Evolutionary conservation across 495 filamentous ascomycete species (phyloP), one percentile per base, ranked within the genome.

Genomic region (Annulohypoxylon stygium): DNA sequence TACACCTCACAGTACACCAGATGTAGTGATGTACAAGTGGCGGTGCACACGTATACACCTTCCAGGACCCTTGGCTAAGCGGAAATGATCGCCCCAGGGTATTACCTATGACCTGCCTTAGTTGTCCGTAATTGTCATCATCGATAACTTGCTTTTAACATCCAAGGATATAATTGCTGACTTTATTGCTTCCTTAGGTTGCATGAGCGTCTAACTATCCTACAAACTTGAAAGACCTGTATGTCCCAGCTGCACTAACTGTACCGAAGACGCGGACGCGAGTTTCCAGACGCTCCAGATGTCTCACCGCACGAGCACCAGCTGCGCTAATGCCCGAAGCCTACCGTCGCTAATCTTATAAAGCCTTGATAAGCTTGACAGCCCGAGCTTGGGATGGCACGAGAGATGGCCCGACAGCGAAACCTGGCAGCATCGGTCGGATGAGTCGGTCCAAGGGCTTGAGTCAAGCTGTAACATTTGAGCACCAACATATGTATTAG

Each of bases 1-100:
- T 43, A 43, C 39, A 43, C 11, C 8, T n/a, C n/a, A n/a, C 0
- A 39, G 20, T 1, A 39, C 36, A 43, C 14, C 14, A 14, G 12
- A 43, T 14, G n/a, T n/a, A n/a, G n/a, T n/a, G n/a, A n/a, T n/a
- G 14, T 57, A 62, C 65, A 70, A 73, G 73, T 76, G 73, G 73
- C 73, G 73, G 73, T 76, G 73, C 73, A 73, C 59, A 70, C 73
- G 69, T 74, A 66, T 4, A 69, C 59, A 30, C 30, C 30, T 30
- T 30, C 30, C 5, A 30, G 3, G 3, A 30, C 53, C 53, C 45
- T 16, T 67, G 53, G 53, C 30, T 45, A 67, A 54, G 62, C 60
- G 53, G 72, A 50, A 63, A 47, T 67, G 67, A 70, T 74, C 62
- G 48, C 18, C 67, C 23, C 33, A 57, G 30, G 53, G 53, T 55